Percentiles rank a stretch among this genome's conserved stretches.
phyloP scores from a whole-genome alignment of 140 eudicot species.

The Stevia rebaudiana region DNA sequence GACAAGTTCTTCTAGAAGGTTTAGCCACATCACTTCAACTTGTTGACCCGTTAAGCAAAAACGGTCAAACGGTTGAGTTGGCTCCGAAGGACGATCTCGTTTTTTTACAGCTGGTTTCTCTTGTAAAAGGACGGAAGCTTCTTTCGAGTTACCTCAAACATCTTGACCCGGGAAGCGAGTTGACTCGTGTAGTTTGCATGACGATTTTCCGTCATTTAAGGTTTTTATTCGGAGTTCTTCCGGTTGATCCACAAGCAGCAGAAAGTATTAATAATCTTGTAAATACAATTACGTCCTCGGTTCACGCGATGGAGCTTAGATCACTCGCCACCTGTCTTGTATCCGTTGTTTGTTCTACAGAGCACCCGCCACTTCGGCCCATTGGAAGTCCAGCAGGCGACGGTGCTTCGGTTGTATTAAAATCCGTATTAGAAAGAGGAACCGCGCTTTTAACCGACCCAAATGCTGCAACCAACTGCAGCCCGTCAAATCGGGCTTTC shows the following conservation, averaged over 20 bases:
- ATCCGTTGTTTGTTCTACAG: constrained; percentile 81
- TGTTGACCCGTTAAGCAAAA: constrained; percentile 69
- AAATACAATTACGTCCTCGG: constrained; percentile 43
- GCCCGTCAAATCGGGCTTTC: constrained; percentile 46
- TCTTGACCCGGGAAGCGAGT: constrained; percentile 57
- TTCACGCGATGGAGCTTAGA: constrained; percentile 62
- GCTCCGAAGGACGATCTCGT: constrained; percentile 63
- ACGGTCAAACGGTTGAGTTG: constrained; percentile 42
- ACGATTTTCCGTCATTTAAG: constrained; percentile 90
- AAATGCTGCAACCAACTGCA: constrained; percentile 44
- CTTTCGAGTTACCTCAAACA: constrained; percentile 58
- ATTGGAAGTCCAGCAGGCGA: constrained; percentile 89
- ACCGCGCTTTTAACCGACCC: constrained; percentile 66
- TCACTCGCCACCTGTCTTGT: constrained; percentile 86
- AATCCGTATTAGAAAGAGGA: constrained; percentile 67
- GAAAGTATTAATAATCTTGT: constrained; percentile 42
- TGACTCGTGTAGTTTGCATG: constrained; percentile 78
- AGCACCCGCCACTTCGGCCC: constrained; percentile 89
- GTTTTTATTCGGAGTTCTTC: constrained; percentile 62
- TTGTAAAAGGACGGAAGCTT: constrained; percentile 84
- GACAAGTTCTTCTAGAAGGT: constrained; percentile 73
- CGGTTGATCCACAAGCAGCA: constrained; percentile 41
- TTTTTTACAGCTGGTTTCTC: constrained; percentile 66
- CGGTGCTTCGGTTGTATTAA: constrained; percentile 70
- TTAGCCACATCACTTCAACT: constrained; percentile 87